Conservation (phyloP, 176 grass and related monocot genomes). For the Luzula sylvatica region DNA sequence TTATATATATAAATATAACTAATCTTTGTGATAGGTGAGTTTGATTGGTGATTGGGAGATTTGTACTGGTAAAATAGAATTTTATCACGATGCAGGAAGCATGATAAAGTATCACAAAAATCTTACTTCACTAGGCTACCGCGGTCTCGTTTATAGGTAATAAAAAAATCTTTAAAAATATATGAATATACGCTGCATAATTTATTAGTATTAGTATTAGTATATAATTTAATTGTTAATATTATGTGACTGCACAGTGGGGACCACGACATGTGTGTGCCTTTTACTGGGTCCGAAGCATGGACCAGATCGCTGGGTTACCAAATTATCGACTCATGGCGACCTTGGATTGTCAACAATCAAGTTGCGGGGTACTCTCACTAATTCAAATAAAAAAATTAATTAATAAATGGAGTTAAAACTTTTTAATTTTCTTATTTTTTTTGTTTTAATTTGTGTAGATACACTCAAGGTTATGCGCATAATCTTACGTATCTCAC, state of each 20-base stretch:
- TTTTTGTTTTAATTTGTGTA: conserved; percentile 23
- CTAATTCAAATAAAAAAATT: neutral
- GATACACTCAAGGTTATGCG: conserved; percentile 77
- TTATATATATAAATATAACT: conserved; percentile 3
- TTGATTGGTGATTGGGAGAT: conserved; percentile 53
- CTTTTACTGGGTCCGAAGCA: conserved; percentile 65
- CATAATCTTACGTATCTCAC: conserved; percentile 72
- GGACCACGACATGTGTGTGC: conserved; percentile 95
- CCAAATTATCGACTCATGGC: conserved; percentile 53
- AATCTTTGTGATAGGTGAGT: conserved; percentile 31
- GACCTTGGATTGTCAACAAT: conserved; percentile 43
- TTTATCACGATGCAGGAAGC: conserved; percentile 64
- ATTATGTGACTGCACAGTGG: conserved; percentile 34
- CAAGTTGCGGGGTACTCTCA: conserved; percentile 76
- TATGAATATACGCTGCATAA: neutral
- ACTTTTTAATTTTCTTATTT: no score
- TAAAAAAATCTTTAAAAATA: neutral
- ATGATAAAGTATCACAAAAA: conserved; percentile 90
- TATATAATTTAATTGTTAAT: neutral
- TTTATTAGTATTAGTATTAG: neutral
- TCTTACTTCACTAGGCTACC: conserved; percentile 65
- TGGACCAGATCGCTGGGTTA: conserved; percentile 81
- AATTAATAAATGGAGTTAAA: neutral
- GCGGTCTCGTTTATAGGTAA: conserved; percentile 82
- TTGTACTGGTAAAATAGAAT: conserved; percentile 38